Percentiles rank a stretch among this genome's conserved stretches.
phyloP scores from a whole-genome alignment of 257 asterid species.

The Salvia rosmarinus region DNA sequence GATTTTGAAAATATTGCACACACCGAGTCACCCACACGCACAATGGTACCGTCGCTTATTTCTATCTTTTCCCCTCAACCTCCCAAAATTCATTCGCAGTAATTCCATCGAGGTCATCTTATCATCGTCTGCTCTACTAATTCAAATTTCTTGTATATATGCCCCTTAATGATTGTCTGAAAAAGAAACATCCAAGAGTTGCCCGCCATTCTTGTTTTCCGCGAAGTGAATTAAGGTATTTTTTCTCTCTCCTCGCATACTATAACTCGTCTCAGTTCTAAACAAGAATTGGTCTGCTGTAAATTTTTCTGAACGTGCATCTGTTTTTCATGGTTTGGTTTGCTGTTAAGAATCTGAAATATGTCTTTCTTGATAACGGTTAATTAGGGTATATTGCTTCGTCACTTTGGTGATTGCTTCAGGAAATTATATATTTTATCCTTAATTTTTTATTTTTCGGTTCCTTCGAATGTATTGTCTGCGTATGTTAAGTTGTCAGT shows the following conservation, averaged over 20 bases:
- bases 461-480: too few relatives aligned
- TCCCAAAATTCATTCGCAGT: background rate
- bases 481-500: too few relatives aligned
- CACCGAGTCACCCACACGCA: too few relatives aligned
- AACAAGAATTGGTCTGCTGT: background rate
- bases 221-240: background rate
- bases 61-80: too few relatives aligned
- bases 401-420: background rate
- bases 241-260: background rate
- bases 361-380: background rate
- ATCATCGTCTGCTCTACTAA: too few relatives aligned
- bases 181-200: background rate
- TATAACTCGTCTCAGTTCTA: background rate
- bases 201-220: background rate
- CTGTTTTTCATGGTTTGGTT: too few relatives aligned
- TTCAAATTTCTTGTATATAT: background rate
- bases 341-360: too few relatives aligned
- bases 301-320: background rate
- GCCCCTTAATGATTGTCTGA: background rate
- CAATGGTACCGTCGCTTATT: too few relatives aligned
- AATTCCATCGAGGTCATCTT: too few relatives aligned
- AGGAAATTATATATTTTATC: background rate
- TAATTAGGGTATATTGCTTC: background rate
- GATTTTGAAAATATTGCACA: too few relatives aligned
- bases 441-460: too few relatives aligned